Conservation (phyloP, 2,329 filamentous ascomycete species). For the Dactylonectria estremocensis region DNA sequence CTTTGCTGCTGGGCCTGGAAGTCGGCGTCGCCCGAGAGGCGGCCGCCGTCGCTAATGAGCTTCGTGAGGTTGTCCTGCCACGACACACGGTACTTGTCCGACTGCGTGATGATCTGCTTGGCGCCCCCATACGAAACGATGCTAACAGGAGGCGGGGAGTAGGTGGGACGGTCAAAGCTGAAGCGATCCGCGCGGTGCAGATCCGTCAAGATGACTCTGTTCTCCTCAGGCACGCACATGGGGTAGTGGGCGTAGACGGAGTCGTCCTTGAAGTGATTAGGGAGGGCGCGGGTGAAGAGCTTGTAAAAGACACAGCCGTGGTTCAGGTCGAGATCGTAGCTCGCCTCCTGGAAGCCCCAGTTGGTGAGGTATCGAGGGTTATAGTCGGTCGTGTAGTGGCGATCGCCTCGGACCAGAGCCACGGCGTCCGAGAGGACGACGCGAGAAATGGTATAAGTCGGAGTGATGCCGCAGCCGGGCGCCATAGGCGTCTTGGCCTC, state of each 20-base stretch:
- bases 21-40: constrained; percentile 65
- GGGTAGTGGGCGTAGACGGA: constrained; percentile 88
- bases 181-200: constrained; percentile 79
- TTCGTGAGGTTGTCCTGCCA: constrained; percentile 76
- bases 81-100: constrained; percentile 73
- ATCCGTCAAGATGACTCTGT: constrained; percentile 77
- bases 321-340: constrained; percentile 81
- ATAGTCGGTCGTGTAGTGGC: constrained; percentile 86
- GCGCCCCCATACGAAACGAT: constrained; percentile 74
- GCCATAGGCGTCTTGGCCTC: constrained; percentile 82
- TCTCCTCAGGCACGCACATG: constrained; percentile 80
- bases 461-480: constrained; percentile 81
- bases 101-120: constrained; percentile 73
- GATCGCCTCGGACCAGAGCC: constrained; percentile 82
- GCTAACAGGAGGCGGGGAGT: constrained; percentile 65
- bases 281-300: constrained; percentile 84
- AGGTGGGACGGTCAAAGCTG: constrained; percentile 75
- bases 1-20: constrained; percentile 66
- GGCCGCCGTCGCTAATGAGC: constrained; percentile 70
- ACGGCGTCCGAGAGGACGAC: constrained; percentile 85
- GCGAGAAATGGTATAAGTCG: constrained; percentile 83
- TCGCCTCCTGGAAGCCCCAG: constrained; percentile 85
- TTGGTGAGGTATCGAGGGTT: constrained; percentile 82
- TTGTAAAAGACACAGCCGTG: constrained; percentile 91
- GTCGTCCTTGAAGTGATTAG: constrained; percentile 82